Percentiles rank a stretch among this genome's conserved stretches.
phyloP scores from a whole-genome alignment of 169 alveolate species.

The Eimeria falciformis region DNA sequence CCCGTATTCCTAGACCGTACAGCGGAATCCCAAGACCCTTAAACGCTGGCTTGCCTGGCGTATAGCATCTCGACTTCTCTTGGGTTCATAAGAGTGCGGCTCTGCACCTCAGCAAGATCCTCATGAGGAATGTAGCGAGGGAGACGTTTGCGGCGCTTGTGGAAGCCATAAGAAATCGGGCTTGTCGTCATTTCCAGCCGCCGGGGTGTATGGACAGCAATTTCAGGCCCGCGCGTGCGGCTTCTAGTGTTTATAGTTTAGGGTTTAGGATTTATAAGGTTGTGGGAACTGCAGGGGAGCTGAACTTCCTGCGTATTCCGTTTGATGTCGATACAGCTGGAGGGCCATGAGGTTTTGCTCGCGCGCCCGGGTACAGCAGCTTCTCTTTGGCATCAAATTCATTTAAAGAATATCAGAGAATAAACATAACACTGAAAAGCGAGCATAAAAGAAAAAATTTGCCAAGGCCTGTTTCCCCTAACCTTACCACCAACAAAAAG shows the following conservation, averaged over 20 bases:
- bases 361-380: too few species aligned
- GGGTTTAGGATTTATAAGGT: slow-evolving; percentile 53
- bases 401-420: too few species aligned
- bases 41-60: not conserved
- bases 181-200: not conserved
- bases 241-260: slow-evolving; percentile 33
- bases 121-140: not conserved
- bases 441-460: too few species aligned
- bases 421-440: too few species aligned
- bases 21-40: not conserved
- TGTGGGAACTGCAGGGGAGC: too few species aligned
- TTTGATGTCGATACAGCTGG: too few species aligned
- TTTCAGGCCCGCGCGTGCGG: not conserved
- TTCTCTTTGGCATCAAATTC: too few species aligned
- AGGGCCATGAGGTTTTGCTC: too few species aligned
- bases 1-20: slow-evolving; percentile 23
- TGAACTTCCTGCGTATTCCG: too few species aligned
- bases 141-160: not conserved
- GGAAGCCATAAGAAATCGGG: not conserved
- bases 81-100: not conserved
- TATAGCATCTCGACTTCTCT: slow-evolving; percentile 18
- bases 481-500: too few species aligned
- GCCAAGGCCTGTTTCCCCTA: too few species aligned
- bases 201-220: not conserved
- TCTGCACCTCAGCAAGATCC: not conserved